Evolutionary conservation across 805 yeast genomes (phyloP).

Genomic region (Saccharomycopsis sp.): DNA sequence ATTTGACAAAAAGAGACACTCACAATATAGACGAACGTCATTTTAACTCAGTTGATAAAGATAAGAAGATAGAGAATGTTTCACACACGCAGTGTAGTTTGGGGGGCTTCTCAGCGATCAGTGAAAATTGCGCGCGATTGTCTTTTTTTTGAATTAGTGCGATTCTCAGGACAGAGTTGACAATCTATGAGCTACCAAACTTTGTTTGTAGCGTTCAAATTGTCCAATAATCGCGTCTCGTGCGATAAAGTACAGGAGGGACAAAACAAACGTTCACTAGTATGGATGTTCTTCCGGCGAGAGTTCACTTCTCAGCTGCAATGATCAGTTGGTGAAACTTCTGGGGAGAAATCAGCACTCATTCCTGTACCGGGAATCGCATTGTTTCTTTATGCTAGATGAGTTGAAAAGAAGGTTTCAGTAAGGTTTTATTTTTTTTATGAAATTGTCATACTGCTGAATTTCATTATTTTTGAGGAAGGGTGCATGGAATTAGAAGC

Average conservation of each 20-base stretch:
- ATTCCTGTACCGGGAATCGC: background rate
- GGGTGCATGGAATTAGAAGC: background rate
- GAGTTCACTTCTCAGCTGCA: too few relatives aligned
- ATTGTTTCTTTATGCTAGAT: background rate
- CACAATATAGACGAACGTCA: background rate
- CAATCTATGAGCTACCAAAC: too few relatives aligned
- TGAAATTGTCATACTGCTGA: background rate
- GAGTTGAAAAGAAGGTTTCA: background rate
- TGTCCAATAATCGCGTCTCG: too few relatives aligned
- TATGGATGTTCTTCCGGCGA: too few relatives aligned
- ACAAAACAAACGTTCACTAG: too few relatives aligned
- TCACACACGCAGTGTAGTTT: background rate
- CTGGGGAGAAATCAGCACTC: too few relatives aligned
- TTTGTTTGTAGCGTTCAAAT: too few relatives aligned
- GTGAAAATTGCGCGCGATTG: background rate
- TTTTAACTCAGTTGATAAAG: background rate
- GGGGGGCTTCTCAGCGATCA: background rate
- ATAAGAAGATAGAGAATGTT: background rate
- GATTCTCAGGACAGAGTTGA: too few relatives aligned
- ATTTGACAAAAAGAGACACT: too few relatives aligned
- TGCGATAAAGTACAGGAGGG: too few relatives aligned
- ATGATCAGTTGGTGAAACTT: too few relatives aligned
- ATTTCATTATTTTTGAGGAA: background rate
- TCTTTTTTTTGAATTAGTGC: background rate
- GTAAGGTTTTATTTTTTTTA: background rate